Percentiles rank a stretch among this genome's conserved stretches.
These are phyloP conservation scores for Trichophyton rubrum DNA, from an alignment of 2,329 filamentous ascomycete genomes.

Conservation along the genomic window DNA sequence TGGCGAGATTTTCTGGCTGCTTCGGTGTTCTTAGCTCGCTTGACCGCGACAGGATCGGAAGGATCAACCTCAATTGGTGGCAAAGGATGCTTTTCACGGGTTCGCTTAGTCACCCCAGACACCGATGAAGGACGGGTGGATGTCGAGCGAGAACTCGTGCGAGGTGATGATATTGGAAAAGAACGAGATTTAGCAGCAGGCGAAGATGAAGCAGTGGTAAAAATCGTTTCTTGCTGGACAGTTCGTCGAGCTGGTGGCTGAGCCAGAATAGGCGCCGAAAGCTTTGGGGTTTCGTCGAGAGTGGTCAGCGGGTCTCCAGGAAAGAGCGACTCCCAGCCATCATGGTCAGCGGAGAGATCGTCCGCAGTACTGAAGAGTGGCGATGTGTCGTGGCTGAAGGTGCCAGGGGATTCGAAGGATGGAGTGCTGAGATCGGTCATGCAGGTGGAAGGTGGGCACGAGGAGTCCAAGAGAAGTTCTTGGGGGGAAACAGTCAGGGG, in stretches of 20 bases:
- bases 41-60: constrained; percentile 64
- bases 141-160: background rate
- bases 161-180: background rate
- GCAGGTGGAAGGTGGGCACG: constrained; percentile 67
- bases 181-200: background rate
- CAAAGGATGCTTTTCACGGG: constrained; percentile 64
- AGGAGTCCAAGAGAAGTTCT: constrained; percentile 59
- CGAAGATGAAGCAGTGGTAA: background rate
- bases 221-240: background rate
- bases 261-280: background rate
- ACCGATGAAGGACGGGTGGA: constrained; percentile 50
- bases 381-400: constrained; percentile 62
- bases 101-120: constrained; percentile 58
- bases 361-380: constrained; percentile 54
- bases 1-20: constrained; percentile 87
- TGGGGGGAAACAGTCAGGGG: constrained; percentile 63
- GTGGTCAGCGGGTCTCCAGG: constrained; percentile 7
- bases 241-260: background rate
- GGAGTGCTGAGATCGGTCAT: constrained; percentile 79
- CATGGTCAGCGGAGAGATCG: constrained; percentile 41
- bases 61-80: constrained; percentile 68
- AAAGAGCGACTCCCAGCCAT: constrained; percentile 58
- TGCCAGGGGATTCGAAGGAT: constrained; percentile 59
- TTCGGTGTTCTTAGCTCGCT: constrained; percentile 86
- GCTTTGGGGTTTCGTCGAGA: background rate